Evolutionary conservation across 306 rosid species (phyloP).

Genomic region (Casuarina equisetifolia): DNA sequence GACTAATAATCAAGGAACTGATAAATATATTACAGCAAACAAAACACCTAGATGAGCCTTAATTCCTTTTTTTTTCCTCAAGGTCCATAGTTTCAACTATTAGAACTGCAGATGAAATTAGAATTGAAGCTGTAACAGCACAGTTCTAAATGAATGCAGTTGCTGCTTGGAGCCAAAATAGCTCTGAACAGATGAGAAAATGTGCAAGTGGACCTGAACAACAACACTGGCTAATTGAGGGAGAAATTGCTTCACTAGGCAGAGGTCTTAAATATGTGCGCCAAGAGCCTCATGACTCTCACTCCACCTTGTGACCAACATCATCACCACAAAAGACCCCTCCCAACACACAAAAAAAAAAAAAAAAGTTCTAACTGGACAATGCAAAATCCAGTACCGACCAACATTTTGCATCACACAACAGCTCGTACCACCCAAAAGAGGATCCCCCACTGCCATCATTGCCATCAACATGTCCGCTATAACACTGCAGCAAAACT

Average conservation of each 20-base stretch:
- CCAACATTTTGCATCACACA: neutral
- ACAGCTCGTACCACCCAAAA: neutral
- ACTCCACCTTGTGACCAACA: neutral
- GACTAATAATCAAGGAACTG: neutral
- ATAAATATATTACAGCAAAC: neutral
- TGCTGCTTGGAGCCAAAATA: neutral
- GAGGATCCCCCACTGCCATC: neutral
- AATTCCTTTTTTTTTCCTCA: neutral
- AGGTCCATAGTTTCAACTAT: slow-evolving; percentile 5
- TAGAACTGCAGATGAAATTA: neutral
- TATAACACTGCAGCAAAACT: neutral
- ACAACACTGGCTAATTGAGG: neutral
- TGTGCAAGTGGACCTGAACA: neutral
- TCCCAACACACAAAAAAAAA: neutral
- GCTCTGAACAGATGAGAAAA: neutral
- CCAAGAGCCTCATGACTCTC: neutral
- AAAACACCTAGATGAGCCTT: neutral
- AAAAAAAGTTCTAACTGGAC: neutral
- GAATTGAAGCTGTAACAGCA: neutral
- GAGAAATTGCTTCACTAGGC: neutral
- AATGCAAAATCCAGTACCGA: neutral
- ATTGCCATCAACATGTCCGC: neutral
- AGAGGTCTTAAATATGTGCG: neutral
- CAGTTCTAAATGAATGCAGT: neutral
- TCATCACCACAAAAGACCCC: neutral